Evolutionary conservation across 192 early-diverging fungal species (phyloP), one percentile per base, ranked within the genome.

Genomic region (Umbelopsis ramanniana): DNA sequence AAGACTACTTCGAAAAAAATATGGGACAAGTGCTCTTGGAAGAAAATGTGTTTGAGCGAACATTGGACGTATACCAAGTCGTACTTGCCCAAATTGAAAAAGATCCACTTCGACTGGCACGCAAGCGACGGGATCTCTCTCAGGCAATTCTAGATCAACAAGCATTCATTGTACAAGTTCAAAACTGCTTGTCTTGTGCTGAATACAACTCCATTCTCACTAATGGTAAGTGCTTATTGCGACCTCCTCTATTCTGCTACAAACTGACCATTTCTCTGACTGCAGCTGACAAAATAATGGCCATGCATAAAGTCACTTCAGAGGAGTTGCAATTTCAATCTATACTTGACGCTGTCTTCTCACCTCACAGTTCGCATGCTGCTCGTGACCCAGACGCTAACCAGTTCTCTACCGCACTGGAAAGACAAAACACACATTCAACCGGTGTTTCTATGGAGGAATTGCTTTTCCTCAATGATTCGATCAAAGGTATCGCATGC

Each of bases 31-130:
- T 63, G 0, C 15, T 63, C 3, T 19, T 11, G 29, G 57, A 63
- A 17, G 57, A 37, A 17, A 35, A 63, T 37, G 5, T 33, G 0
- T 63, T 63, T 37, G 57, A 63, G 57, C 26, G 57, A 29, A 29
- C 57, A 63, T 26, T 63, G 17, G 57, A 63, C 15, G 19, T 35
- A 15, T 63, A 63, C 33, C 57, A 63, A 19, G 57, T 63, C 7
- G 33, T 63, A 3, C 26, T n/a, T 63, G 57, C 57, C 4, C 24
- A 29, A 4, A 6, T 37, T 14, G 57, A 63, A 29, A 4, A 38
- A 14, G 17, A 63, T 6, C 57, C 33, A 35, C 10, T 63, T 0
- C 26, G 19, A 63, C 7, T 63, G 33, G 57, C 57, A 35, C 57
- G 57, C 26, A 29, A 63, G 17, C 26, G 57, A 12, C 33, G 57